phyloP scores from a whole-genome alignment of 1,284 basidiomycete species.

The Grifola frondosa region DNA sequence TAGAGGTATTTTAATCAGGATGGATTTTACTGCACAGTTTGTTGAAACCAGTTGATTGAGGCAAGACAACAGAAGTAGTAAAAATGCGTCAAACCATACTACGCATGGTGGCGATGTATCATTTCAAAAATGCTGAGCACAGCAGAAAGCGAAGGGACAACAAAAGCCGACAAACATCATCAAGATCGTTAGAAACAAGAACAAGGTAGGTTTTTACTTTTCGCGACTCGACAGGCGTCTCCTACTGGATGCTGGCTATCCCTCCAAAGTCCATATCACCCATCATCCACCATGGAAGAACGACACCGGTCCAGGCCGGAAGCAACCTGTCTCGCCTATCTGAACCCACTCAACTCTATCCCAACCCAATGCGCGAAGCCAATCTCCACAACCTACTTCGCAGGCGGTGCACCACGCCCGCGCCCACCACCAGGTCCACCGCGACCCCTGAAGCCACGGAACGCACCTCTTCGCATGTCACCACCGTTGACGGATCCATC shows the following conservation, averaged over 20 bases:
- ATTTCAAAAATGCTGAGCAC: slow-evolving; percentile 16
- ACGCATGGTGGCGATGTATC: no score
- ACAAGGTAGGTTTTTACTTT: slow-evolving; percentile 13
- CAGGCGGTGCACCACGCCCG: slow-evolving; percentile 30
- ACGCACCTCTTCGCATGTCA: slow-evolving; percentile 28
- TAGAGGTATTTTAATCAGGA: no score
- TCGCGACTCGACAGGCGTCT: slow-evolving; percentile 6
- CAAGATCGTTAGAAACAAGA: slow-evolving; percentile 12
- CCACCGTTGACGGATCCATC: slow-evolving; percentile 36
- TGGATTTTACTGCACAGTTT: no score
- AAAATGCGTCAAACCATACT: slow-evolving; percentile 9
- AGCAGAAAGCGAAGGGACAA: slow-evolving; percentile 16
- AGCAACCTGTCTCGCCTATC: neutral
- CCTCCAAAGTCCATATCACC: neutral
- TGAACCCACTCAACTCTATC: neutral
- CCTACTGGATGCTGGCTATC: slow-evolving; percentile 7
- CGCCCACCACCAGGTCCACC: slow-evolving; percentile 33
- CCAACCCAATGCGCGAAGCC: neutral
- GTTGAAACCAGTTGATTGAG: no score
- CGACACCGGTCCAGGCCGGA: slow-evolving; percentile 3
- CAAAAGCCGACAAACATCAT: slow-evolving; percentile 9
- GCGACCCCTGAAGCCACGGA: slow-evolving; percentile 32
- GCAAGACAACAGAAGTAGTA: no score
- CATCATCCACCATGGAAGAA: neutral
- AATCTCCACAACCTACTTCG: slow-evolving; percentile 23